A percentile compares a stretch with the other conserved stretches of the same genome.
Conservation (phyloP, 2,329 filamentous ascomycete genomes). For the Phyllosticta citribraziliensis region DNA sequence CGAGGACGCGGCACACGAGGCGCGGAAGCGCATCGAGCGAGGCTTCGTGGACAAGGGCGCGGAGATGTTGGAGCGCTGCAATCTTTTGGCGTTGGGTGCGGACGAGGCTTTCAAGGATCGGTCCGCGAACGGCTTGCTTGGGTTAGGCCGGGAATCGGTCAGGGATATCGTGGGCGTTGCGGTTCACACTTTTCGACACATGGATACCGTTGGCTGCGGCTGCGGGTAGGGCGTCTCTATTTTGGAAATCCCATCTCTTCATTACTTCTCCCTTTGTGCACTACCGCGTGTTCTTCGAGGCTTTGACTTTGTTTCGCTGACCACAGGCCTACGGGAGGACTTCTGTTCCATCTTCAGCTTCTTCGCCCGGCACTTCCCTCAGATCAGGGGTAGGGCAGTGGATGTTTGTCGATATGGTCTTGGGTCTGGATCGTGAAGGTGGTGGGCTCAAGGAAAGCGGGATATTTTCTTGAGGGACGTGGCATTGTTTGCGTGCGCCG, state of each 20-base stretch:
- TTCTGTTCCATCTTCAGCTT: too few species aligned
- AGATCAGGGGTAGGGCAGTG: too few species aligned
- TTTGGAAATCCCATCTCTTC: neutral
- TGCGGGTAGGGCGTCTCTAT: conserved; percentile 16
- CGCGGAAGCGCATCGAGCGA: conserved; percentile 22
- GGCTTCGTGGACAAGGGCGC: conserved; percentile 30
- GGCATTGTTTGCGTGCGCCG: too few species aligned
- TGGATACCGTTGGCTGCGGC: conserved; percentile 21
- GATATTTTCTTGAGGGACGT: too few species aligned
- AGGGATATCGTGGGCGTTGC: conserved; percentile 21
- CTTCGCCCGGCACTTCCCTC: too few species aligned
- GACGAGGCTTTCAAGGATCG: conserved; percentile 19
- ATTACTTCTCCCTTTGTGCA: neutral
- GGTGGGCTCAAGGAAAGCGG: too few species aligned
- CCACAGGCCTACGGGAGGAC: too few species aligned
- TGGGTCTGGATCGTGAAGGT: too few species aligned
- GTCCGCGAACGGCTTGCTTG: conserved; percentile 23
- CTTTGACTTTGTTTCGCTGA: too few species aligned
- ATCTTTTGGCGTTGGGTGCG: conserved; percentile 20
- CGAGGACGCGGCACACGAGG: conserved; percentile 27
- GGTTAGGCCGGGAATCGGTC: conserved; percentile 22
- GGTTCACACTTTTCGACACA: conserved; percentile 12
- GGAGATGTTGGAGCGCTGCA: conserved; percentile 27
- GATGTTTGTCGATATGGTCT: too few species aligned
- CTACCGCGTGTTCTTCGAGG: too few species aligned